phyloP scores from a whole-genome alignment of 768 basidiomycete genomes.

The Panaeolus papilionaceus region DNA sequence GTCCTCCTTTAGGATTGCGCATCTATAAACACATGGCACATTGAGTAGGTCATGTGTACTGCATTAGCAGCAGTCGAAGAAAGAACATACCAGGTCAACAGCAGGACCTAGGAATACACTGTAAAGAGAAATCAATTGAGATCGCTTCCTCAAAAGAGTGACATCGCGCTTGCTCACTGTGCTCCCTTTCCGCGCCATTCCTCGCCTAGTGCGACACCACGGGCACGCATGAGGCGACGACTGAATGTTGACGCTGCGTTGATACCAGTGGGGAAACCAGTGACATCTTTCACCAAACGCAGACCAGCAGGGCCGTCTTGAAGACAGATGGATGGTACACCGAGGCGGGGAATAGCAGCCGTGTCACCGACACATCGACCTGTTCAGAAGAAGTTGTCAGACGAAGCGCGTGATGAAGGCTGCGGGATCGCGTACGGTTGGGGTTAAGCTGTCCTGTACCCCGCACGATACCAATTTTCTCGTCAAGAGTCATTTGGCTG shows the following conservation, averaged over 20 bases:
- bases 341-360: slow-evolving; percentile 44
- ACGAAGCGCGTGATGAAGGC: background rate
- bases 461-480: slow-evolving; percentile 52
- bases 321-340: slow-evolving; percentile 52
- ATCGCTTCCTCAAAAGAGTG: background rate
- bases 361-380: slow-evolving; percentile 57
- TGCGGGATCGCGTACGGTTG: slow-evolving; percentile 32
- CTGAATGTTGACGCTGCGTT: slow-evolving; percentile 60
- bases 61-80: background rate
- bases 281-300: slow-evolving; percentile 48
- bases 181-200: slow-evolving; percentile 77
- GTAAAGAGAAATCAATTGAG: slow-evolving; percentile 5
- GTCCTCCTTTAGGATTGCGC: slow-evolving; percentile 57
- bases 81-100: slow-evolving; percentile 55
- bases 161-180: slow-evolving; percentile 37
- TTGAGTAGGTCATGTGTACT: background rate
- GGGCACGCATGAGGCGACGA: slow-evolving; percentile 63
- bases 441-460: slow-evolving; percentile 52
- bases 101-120: slow-evolving; percentile 59
- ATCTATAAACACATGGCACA: slow-evolving; percentile 38
- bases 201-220: slow-evolving; percentile 67
- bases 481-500: slow-evolving; percentile 48
- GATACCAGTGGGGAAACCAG: slow-evolving; percentile 65
- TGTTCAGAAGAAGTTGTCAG: slow-evolving; percentile 21
- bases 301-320: slow-evolving; percentile 57